phyloP scores from a whole-genome alignment of 2,329 filamentous ascomycete species.

The Chalara sp. region DNA sequence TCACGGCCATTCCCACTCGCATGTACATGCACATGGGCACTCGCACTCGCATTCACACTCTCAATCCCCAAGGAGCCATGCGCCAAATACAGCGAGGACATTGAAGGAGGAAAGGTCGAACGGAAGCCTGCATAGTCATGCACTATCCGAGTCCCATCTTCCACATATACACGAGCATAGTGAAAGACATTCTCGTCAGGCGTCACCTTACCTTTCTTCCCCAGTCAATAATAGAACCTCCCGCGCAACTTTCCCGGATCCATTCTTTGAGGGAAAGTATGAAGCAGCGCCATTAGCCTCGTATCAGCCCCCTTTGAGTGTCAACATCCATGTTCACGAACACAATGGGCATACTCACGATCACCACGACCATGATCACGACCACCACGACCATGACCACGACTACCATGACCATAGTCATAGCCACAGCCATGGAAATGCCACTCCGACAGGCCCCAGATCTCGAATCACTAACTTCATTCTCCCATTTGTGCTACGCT shows the following conservation, averaged over 20 bases:
- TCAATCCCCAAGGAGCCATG: slow-evolving; percentile 26
- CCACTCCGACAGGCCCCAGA: slow-evolving; percentile 32
- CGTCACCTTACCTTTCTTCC: slow-evolving; percentile 3
- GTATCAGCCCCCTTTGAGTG: slow-evolving; percentile 18
- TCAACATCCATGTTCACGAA: slow-evolving; percentile 11
- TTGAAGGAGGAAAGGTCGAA: slow-evolving; percentile 20
- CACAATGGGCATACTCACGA: slow-evolving; percentile 13
- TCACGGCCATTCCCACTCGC: slow-evolving; percentile 8
- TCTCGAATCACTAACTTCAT: slow-evolving; percentile 69
- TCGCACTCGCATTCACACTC: slow-evolving; percentile 31
- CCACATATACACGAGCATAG: slow-evolving; percentile 6
- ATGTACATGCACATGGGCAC: slow-evolving; percentile 25
- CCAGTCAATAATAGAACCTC: not conserved
- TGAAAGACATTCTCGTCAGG: slow-evolving; percentile 6
- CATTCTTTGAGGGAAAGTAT: not conserved
- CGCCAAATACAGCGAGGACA: slow-evolving; percentile 12
- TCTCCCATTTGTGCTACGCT: slow-evolving; percentile 60
- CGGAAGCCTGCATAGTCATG: slow-evolving; percentile 22
- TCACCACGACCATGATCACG: slow-evolving; percentile 16
- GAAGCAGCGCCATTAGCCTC: slow-evolving; percentile 5
- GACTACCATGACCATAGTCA: slow-evolving; percentile 17
- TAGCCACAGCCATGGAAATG: not conserved
- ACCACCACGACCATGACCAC: slow-evolving; percentile 20
- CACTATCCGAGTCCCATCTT: slow-evolving; percentile 21
- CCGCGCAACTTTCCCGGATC: no score